Percentiles rank a stretch among this genome's conserved stretches.
phyloP scores from a whole-genome alignment of 345 rosid genomes.

The Dovyalis caffra region DNA sequence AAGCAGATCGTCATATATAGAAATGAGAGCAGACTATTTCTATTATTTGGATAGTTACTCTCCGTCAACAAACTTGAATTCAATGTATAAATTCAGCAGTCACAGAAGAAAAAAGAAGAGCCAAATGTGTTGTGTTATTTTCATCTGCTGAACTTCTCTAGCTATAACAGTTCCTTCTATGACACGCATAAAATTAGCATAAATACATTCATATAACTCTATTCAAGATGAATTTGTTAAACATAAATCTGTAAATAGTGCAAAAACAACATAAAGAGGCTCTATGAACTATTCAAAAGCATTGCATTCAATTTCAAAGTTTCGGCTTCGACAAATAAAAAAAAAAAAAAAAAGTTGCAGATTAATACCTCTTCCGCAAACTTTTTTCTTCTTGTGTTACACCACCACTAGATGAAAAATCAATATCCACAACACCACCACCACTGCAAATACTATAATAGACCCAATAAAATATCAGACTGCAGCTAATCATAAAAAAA shows the following conservation, averaged over 20 bases:
- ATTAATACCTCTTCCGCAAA: conserved; percentile 27
- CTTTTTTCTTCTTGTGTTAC: conserved; percentile 5
- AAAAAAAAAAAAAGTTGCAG: neutral
- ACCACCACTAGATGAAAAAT: conserved; percentile 13
- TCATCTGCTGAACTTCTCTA: neutral
- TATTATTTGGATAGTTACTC: neutral
- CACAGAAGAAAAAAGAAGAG: neutral
- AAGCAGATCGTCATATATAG: neutral
- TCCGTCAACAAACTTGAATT: no score
- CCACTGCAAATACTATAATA: neutral
- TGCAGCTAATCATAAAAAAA: neutral
- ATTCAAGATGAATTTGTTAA: neutral
- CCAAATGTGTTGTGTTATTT: neutral
- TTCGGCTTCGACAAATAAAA: neutral
- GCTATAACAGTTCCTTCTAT: neutral
- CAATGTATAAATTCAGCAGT: neutral
- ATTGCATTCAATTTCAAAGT: neutral
- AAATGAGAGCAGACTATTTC: neutral
- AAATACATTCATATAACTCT: no score
- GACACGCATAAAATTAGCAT: neutral
- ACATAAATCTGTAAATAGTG: neutral
- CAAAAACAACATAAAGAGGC: neutral
- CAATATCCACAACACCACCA: conserved; percentile 10
- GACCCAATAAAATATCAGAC: neutral
- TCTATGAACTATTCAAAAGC: neutral